These are phyloP conservation scores for Plenodomus tracheiphilus DNA, from an alignment of 2,329 filamentous ascomycete species.

Conservation along the genomic window DNA sequence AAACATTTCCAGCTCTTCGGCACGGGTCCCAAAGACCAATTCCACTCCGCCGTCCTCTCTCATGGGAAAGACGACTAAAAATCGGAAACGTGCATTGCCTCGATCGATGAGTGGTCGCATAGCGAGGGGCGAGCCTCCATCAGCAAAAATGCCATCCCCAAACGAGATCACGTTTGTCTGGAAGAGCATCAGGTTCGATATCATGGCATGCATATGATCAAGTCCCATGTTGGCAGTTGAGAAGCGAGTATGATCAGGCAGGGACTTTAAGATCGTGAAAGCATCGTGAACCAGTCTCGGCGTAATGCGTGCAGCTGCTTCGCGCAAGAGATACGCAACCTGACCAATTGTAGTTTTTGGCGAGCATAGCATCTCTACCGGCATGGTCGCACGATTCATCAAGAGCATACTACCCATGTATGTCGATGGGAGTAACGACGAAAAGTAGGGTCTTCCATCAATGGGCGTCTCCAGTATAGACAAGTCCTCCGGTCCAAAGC, in stretches of 20 bases:
- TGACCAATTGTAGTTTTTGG: conserved; percentile 21
- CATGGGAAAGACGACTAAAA: conserved; percentile 30
- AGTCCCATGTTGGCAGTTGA: conserved; percentile 28
- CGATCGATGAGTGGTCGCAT: conserved; percentile 34
- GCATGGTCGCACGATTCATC: conserved; percentile 28
- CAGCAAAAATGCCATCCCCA: conserved; percentile 22
- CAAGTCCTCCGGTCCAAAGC: conserved; percentile 11
- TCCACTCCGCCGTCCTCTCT: conserved; percentile 27
- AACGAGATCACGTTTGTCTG: conserved; percentile 21
- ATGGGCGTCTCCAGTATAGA: conserved; percentile 40
- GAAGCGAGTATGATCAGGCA: conserved; percentile 20
- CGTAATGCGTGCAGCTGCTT: conserved; percentile 23
- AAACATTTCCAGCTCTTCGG: conserved; percentile 53
- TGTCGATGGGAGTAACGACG: conserved; percentile 22
- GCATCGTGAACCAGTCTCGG: conserved; percentile 31
- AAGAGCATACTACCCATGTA: conserved; percentile 37
- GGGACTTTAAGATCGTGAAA: conserved; percentile 24
- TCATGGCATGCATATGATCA: conserved; percentile 27
- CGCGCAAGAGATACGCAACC: conserved; percentile 26
- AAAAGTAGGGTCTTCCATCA: conserved; percentile 35
- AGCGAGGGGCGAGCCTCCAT: conserved; percentile 25
- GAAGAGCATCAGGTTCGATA: conserved; percentile 31
- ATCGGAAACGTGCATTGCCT: conserved; percentile 25
- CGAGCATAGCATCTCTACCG: conserved; percentile 24
- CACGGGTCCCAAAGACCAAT: conserved; percentile 15